These are phyloP conservation scores for Arthrobotrys entomopaga DNA, from an alignment of 2,329 filamentous ascomycete genomes.

Conservation along the genomic window DNA sequence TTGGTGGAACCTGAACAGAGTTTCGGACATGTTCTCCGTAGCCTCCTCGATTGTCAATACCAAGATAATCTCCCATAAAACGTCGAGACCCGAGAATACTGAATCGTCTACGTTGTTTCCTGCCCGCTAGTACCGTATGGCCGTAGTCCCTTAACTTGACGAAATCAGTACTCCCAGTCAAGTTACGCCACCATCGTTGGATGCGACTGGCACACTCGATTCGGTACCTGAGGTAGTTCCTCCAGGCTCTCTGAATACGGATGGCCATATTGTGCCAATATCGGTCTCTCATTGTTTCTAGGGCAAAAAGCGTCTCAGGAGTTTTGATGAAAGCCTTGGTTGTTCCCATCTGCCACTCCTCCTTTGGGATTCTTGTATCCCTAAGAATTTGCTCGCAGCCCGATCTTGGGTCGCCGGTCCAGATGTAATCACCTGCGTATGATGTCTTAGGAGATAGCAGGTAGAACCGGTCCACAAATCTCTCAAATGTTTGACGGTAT, in stretches of 20 bases:
- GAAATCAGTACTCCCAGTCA: conserved; percentile 88
- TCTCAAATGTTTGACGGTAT: conserved; percentile 98
- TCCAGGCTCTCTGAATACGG: conserved; percentile 99
- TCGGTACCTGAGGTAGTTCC: conserved; percentile 94
- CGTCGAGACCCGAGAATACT: conserved; percentile 81
- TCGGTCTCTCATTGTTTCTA: conserved; percentile 96
- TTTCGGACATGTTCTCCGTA: conserved; percentile 88
- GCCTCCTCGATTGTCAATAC: conserved; percentile 84
- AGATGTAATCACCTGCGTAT: conserved; percentile 74
- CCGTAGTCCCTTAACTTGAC: conserved; percentile 88
- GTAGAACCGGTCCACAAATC: conserved; percentile 97
- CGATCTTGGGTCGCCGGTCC: conserved; percentile 79
- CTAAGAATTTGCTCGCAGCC: conserved; percentile 91
- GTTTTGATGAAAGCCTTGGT: conserved; percentile 99
- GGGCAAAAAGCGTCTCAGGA: conserved; percentile 92
- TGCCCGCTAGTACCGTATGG: conserved; percentile 80
- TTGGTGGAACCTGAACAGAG: conserved; percentile 79
- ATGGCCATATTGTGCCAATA: conserved; percentile 83
- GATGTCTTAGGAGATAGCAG: conserved; percentile 86
- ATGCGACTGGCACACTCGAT: conserved; percentile 87
- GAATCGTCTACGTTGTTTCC: conserved; percentile 84
- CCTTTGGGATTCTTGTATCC: conserved; percentile 74
- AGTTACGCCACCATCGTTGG: conserved; percentile 93
- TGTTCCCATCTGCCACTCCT: conserved; percentile 97
- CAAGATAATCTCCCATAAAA: conserved; percentile 79